phyloP scores from a whole-genome alignment of 805 yeast genomes.

The Teunomyces panamensis region DNA sequence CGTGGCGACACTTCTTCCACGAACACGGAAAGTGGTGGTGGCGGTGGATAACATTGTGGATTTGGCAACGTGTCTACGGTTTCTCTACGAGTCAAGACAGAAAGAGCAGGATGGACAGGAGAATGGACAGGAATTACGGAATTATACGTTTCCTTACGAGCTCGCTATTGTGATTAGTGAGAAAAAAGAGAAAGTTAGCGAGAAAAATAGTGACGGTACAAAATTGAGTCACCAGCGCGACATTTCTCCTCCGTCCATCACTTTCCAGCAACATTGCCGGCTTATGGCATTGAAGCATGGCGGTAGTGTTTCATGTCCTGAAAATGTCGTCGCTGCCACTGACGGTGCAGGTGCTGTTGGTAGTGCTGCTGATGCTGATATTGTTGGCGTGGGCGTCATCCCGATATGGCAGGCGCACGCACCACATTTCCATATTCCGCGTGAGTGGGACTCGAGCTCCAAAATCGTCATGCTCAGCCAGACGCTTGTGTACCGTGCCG shows the following conservation, averaged over 20 bases:
- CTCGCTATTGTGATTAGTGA: slow-evolving; percentile 14
- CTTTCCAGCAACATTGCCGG: slow-evolving; percentile 36
- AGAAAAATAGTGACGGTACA: too few species aligned
- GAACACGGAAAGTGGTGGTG: slow-evolving; percentile 4
- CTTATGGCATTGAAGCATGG: slow-evolving; percentile 33
- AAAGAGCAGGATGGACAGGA: too few species aligned
- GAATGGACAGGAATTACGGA: too few species aligned
- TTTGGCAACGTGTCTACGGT: slow-evolving; percentile 11
- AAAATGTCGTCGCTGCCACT: slow-evolving; percentile 7
- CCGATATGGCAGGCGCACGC: too few species aligned
- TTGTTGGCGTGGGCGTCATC: too few species aligned
- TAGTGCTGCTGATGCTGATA: not conserved
- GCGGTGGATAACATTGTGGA: slow-evolving; percentile 9
- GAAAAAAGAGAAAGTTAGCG: not conserved
- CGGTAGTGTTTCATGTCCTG: slow-evolving; percentile 9
- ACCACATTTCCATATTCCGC: slow-evolving; percentile 31
- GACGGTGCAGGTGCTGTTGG: too few species aligned
- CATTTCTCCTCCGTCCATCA: slow-evolving; percentile 8
- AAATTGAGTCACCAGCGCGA: too few species aligned
- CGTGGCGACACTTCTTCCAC: slow-evolving; percentile 6
- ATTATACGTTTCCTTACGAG: slow-evolving; percentile 15
- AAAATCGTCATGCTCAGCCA: slow-evolving; percentile 41
- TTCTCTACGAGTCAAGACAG: slow-evolving; percentile 4
- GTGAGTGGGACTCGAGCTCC: slow-evolving; percentile 51
- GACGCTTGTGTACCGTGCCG: slow-evolving; percentile 16